Evolutionary conservation across 371 early-diverging fungal genomes (phyloP), one percentile per base, ranked within the genome.

Genomic region (Massospora cicadina): DNA sequence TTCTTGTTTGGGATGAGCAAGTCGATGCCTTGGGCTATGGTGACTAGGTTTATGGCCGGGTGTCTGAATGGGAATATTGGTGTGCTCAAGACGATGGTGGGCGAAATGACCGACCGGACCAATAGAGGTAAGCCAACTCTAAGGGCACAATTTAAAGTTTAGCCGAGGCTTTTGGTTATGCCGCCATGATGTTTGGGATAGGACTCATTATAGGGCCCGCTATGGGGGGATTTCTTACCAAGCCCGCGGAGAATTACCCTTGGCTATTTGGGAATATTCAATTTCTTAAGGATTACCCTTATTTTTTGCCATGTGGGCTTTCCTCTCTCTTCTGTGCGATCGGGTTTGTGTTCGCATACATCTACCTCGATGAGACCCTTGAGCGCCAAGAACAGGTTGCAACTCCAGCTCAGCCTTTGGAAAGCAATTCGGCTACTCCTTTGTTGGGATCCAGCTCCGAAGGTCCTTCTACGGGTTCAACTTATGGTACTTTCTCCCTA

Each of bases 281-380:
- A 29, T 76, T 93, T 55, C 78, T 93, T 53, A 71, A 69, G 2
- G 67, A 70, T 2, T 87, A 82, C 65, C 93, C 92, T 1, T 92
- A 91, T 67, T 80, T 90, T 57, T 77, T 95, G 7, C 95, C 95
- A 0, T 93, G 92, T 68, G 71, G 85, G 7, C 78, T 86, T 12
- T 81, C 86, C 3, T 76, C 86, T 0, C 60, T 69, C 2, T 76
- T 90, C 2, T 76, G 81, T 59, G 53, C 79, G 1, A 64, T 80
- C 59, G 89, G 90, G 2, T 77, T 83, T 25, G 60, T 82, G 0
- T 71, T 86, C 26, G 89, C 86, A 0, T 70, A 78, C 12, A 76
- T 88, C 55, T 84, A 72, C 62, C 71, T 93, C 32, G 80, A 89
- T 54, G 95, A 94, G 70, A 89, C 91, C 1, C 68, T 54, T 30